A percentile compares a stretch with the other conserved stretches of the same genome.
Conservation (phyloP, 2,329 filamentous ascomycete genomes). For the Cadophora luteo-olivacea region DNA sequence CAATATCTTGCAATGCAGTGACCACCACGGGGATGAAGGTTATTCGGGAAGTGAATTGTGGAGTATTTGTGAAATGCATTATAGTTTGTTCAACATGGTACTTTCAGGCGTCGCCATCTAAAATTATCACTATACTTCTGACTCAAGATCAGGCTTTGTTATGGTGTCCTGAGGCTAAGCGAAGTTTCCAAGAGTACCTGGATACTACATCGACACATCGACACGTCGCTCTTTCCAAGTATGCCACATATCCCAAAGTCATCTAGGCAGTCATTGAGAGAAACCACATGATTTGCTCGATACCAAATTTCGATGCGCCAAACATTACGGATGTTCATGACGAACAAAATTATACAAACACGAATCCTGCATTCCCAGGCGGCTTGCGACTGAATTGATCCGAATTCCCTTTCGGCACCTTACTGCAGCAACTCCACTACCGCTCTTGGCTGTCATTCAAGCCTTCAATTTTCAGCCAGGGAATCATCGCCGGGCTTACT, state of each 20-base stretch:
- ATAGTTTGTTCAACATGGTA: too few relatives aligned
- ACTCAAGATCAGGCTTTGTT: background rate
- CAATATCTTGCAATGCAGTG: too few relatives aligned
- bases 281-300: background rate
- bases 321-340: background rate
- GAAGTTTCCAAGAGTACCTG: background rate
- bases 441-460: constrained; percentile 7
- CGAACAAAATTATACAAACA: background rate
- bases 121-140: background rate
- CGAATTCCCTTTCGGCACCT: background rate
- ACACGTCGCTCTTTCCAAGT: background rate
- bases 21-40: too few relatives aligned
- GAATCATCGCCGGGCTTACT: constrained; percentile 1
- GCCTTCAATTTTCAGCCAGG: background rate
- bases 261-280: background rate
- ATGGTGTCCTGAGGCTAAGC: background rate
- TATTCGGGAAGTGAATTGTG: too few relatives aligned
- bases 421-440: background rate
- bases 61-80: too few relatives aligned
- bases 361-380: background rate
- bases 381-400: background rate
- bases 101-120: background rate
- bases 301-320: constrained; percentile 1
- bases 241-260: background rate
- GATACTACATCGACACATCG: background rate